Evolutionary conservation across 2,329 filamentous ascomycete genomes (phyloP).

Genomic region (Akanthomyces dipterigenus): DNA sequence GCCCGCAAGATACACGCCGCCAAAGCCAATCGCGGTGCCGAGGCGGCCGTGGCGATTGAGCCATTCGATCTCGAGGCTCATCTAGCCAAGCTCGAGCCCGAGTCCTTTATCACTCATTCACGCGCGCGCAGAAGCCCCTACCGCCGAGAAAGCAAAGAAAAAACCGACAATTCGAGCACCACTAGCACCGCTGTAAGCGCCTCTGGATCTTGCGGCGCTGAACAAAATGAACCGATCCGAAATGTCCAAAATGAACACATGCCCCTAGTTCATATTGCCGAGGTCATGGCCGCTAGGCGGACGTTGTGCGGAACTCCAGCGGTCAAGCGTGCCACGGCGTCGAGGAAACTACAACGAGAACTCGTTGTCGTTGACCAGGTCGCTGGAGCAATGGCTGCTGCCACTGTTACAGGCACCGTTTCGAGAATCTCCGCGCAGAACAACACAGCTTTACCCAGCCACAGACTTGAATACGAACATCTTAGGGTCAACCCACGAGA

Average conservation of each 20-base stretch:
- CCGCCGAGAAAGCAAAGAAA: slow-evolving; percentile 22
- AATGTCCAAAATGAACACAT: neutral
- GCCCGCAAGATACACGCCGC: slow-evolving; percentile 42
- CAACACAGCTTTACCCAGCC: neutral
- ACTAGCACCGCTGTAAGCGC: neutral
- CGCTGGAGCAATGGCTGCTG: neutral
- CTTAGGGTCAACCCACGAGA: neutral
- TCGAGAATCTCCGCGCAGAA: neutral
- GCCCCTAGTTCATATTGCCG: neutral
- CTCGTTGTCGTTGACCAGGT: neutral
- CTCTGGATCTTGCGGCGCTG: neutral
- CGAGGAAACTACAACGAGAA: neutral
- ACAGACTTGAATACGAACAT: neutral
- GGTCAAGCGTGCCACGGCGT: neutral
- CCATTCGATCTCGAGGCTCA: slow-evolving; percentile 16
- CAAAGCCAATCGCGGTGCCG: slow-evolving; percentile 24
- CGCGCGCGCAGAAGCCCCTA: slow-evolving; percentile 18
- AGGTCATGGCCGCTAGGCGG: neutral
- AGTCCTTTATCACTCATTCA: slow-evolving; percentile 18
- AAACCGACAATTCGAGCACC: neutral
- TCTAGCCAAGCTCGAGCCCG: slow-evolving; percentile 18
- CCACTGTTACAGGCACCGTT: neutral
- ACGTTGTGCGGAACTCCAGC: neutral
- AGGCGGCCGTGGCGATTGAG: slow-evolving; percentile 21
- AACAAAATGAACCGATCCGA: neutral